Evolutionary conservation across 2,329 filamentous ascomycete species (phyloP).

Genomic region (Ceratocystis albifundus): DNA sequence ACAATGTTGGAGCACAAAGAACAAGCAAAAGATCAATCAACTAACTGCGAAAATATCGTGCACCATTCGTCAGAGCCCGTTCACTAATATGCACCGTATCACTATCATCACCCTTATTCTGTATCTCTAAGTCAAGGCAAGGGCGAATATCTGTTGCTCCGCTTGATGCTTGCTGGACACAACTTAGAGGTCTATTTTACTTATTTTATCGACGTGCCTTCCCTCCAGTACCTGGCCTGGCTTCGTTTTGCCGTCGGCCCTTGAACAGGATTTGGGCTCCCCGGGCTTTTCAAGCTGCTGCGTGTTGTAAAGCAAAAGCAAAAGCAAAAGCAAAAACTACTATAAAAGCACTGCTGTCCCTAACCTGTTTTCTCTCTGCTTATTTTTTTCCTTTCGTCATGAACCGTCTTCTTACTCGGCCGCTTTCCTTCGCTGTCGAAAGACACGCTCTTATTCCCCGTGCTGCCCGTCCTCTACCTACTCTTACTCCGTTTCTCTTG

Average conservation of each 20-base stretch:
- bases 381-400: conserved; percentile 8
- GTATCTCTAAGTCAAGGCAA: background rate
- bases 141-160: background rate
- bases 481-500: conserved; percentile 15
- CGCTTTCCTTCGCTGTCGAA: conserved; percentile 13
- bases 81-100: background rate
- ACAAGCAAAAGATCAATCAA: background rate
- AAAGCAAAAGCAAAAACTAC: too few relatives aligned
- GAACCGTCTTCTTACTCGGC: conserved; percentile 17
- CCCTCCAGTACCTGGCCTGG: background rate
- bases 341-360: background rate
- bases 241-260: conserved; percentile 3
- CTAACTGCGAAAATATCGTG: background rate
- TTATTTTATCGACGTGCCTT: conserved; percentile 2
- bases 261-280: background rate
- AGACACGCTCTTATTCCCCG: conserved; percentile 11
- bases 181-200: background rate
- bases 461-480: conserved; percentile 2
- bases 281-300: conserved; percentile 2
- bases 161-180: background rate
- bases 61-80: background rate
- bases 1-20: background rate
- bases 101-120: background rate
- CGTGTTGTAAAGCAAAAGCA: background rate
- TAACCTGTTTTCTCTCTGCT: background rate